Evolutionary conservation across 768 basidiomycete species (phyloP).

Genomic region (Sistotremastrum suecicum): DNA sequence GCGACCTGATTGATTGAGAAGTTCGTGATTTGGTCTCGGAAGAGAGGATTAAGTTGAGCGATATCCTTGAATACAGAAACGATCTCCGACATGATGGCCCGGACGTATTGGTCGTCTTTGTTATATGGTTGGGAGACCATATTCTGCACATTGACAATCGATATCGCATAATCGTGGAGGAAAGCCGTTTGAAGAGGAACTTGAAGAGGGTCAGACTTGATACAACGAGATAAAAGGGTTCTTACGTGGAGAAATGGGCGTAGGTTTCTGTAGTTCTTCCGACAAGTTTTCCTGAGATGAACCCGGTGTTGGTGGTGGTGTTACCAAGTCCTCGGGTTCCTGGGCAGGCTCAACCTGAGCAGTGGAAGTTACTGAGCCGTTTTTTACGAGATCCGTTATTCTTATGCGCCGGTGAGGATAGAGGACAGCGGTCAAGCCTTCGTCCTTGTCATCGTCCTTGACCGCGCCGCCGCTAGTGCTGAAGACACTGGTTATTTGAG

Average conservation of each 20-base stretch:
- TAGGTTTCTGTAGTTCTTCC: slow-evolving; percentile 15
- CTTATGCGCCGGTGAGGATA: slow-evolving; percentile 86
- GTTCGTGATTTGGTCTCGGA: slow-evolving; percentile 96
- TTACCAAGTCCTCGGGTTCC: slow-evolving; percentile 25
- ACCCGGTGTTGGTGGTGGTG: slow-evolving; percentile 29
- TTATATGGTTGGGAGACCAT: slow-evolving; percentile 68
- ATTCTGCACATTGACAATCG: slow-evolving; percentile 82
- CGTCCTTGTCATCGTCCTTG: slow-evolving; percentile 49
- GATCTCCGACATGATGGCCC: slow-evolving; percentile 93
- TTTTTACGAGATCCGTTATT: slow-evolving; percentile 76
- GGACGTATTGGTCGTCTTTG: slow-evolving; percentile 89
- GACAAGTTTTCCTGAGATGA: not conserved
- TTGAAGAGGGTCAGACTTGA: slow-evolving; percentile 9
- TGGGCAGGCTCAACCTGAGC: slow-evolving; percentile 21
- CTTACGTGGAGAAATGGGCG: slow-evolving; percentile 4
- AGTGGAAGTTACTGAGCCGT: slow-evolving; percentile 27
- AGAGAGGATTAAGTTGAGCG: slow-evolving; percentile 89
- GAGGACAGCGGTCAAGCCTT: slow-evolving; percentile 86
- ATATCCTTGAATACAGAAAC: slow-evolving; percentile 98
- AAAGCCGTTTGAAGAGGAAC: slow-evolving; percentile 73
- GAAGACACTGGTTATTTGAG: slow-evolving; percentile 92
- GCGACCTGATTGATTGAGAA: slow-evolving; percentile 90
- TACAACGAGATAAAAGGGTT: slow-evolving; percentile 3
- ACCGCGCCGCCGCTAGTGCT: slow-evolving; percentile 37
- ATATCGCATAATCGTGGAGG: slow-evolving; percentile 68